Percentiles rank a stretch among this genome's conserved stretches.
phyloP scores from a whole-genome alignment of 345 rosid species.

The Gossypium bickii region DNA sequence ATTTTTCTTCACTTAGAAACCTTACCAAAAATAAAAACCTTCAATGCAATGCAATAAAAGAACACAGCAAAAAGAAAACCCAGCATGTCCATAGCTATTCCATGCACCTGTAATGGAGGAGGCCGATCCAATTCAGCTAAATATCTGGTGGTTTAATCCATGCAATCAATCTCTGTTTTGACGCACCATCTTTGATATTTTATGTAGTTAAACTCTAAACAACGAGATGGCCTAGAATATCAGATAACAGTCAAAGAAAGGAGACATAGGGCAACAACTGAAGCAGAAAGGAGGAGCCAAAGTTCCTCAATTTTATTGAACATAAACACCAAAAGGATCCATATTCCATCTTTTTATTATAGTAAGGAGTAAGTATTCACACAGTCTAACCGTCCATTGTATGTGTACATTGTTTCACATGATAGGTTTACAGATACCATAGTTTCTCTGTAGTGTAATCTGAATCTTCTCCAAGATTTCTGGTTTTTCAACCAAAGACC shows the following conservation, averaged over 20 bases:
- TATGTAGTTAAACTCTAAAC: no score
- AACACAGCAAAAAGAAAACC: no score
- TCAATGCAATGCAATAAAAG: no score
- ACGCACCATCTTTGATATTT: no score
- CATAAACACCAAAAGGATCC: background rate
- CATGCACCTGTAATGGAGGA: no score
- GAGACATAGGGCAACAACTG: background rate
- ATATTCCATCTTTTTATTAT: background rate
- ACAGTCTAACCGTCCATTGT: conserved; percentile 46
- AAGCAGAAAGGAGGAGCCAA: background rate
- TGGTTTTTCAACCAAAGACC: conserved; percentile 45
- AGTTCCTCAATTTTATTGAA: background rate
- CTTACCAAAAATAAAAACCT: no score
- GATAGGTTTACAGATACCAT: conserved; percentile 33
- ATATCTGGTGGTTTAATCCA: no score
- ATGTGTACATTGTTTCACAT: conserved; percentile 46
- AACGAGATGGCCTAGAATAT: background rate
- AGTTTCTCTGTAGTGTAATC: conserved; percentile 52
- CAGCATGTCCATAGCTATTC: no score
- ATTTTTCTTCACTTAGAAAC: no score
- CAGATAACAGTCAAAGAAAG: background rate
- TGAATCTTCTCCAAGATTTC: conserved; percentile 32
- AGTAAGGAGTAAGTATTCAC: conserved; percentile 25
- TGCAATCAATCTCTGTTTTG: no score
- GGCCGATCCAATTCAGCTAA: no score